A percentile compares a stretch with the other conserved stretches of the same genome.
Conservation (phyloP, 345 rosid species). For the Murraya paniculata region DNA sequence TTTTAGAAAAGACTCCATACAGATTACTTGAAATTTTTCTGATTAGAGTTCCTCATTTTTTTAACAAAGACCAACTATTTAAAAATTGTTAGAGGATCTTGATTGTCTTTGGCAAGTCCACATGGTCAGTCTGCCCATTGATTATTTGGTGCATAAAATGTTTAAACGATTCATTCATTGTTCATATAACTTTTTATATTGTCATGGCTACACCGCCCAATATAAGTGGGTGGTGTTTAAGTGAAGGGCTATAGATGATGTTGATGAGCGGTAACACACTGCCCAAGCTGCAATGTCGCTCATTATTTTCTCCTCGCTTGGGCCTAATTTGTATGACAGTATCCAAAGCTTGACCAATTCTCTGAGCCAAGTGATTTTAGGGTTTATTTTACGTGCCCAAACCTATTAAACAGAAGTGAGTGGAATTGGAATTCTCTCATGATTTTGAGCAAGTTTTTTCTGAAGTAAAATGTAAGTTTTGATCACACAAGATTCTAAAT, state of each 20-base stretch:
- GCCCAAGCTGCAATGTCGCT: neutral
- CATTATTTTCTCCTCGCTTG: neutral
- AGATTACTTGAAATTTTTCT: too few relatives aligned
- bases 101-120: neutral
- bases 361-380: too few relatives aligned
- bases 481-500: too few relatives aligned
- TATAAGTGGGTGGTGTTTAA: neutral
- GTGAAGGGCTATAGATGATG: neutral
- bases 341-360: neutral
- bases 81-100: neutral
- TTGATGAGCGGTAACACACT: too few relatives aligned
- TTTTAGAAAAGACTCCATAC: neutral
- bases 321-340: too few relatives aligned
- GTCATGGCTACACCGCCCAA: neutral
- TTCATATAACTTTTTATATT: too few relatives aligned
- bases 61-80: neutral
- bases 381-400: neutral
- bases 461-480: too few relatives aligned
- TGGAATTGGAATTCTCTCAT: too few relatives aligned
- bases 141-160: neutral
- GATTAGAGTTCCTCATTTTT: too few relatives aligned
- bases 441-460: too few relatives aligned
- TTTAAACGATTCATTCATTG: too few relatives aligned
- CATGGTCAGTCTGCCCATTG: neutral
- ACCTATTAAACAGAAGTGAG: too few relatives aligned